phyloP scores from a whole-genome alignment of 257 asterid genomes.

The Scutellaria galericulata region DNA sequence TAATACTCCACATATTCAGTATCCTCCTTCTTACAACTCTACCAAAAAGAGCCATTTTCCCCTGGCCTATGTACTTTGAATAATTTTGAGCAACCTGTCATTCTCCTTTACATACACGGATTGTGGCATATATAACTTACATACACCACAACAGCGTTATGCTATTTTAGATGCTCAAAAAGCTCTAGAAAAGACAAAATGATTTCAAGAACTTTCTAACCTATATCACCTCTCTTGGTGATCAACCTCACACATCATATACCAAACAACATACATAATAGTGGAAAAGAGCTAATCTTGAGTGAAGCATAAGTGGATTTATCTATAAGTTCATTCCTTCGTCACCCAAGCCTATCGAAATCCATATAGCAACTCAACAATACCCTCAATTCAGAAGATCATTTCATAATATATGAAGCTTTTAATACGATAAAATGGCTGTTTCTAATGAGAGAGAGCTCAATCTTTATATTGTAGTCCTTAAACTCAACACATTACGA shows the following conservation, averaged over 20 bases:
- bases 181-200: neutral
- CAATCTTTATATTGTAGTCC: neutral
- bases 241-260: neutral
- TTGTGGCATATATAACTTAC: neutral
- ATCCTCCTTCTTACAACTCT: neutral
- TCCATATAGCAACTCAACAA: conserved; percentile 12
- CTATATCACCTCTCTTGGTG: neutral
- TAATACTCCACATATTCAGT: neutral
- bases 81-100: neutral
- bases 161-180: no score
- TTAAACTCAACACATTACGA: neutral
- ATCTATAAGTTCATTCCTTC: neutral
- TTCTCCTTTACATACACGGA: neutral
- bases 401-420: conserved; percentile 3
- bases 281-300: neutral
- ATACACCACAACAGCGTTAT: neutral
- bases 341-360: neutral
- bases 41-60: neutral
- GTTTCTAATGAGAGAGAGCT: neutral
- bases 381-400: conserved; percentile 6
- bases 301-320: neutral
- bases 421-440: neutral
- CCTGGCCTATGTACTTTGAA: neutral
- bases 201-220: neutral
- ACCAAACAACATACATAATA: neutral